Conservation (phyloP, 2,329 filamentous ascomycete genomes). For the Onygena corvina region DNA sequence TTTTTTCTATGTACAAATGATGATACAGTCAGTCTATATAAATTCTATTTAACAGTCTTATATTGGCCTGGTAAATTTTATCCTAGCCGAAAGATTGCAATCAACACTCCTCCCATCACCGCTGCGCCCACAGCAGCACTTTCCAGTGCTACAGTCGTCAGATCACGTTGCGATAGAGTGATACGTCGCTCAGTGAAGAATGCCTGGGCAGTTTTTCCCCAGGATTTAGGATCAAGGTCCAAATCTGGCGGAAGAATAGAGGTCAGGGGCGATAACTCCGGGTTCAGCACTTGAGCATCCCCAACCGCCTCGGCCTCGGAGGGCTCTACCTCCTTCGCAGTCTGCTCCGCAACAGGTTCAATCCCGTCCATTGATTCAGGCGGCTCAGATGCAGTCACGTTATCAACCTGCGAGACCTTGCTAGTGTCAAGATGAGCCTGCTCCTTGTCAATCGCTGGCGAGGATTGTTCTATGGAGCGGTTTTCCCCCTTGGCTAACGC, state of each 20-base stretch:
- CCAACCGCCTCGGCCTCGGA: not conserved
- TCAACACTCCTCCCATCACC: constrained; percentile 39
- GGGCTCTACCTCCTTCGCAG: not conserved
- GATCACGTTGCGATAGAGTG: constrained; percentile 54
- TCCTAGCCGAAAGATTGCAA: constrained; percentile 41
- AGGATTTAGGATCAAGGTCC: constrained; percentile 30
- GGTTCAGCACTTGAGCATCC: constrained; percentile 1
- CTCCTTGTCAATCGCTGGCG: not conserved
- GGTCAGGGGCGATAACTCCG: constrained; percentile 17
- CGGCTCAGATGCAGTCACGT: constrained; percentile 6
- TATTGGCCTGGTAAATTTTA: constrained; percentile 15
- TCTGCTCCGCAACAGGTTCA: constrained; percentile 14
- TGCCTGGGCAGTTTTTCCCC: constrained; percentile 43
- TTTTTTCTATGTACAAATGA: constrained; percentile 1
- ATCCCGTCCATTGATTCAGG: not conserved
- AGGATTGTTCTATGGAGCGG: not conserved
- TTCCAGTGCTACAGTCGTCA: constrained; percentile 58
- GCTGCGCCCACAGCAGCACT: constrained; percentile 55
- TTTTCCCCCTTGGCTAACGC: constrained; percentile 54
- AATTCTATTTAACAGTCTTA: not conserved
- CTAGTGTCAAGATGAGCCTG: not conserved
- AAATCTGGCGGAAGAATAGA: constrained; percentile 18
- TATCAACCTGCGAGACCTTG: constrained; percentile 4
- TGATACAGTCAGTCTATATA: not conserved
- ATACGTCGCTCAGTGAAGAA: constrained; percentile 55